Conservation (phyloP, 1,284 basidiomycete genomes). For the Boletellus sp. region DNA sequence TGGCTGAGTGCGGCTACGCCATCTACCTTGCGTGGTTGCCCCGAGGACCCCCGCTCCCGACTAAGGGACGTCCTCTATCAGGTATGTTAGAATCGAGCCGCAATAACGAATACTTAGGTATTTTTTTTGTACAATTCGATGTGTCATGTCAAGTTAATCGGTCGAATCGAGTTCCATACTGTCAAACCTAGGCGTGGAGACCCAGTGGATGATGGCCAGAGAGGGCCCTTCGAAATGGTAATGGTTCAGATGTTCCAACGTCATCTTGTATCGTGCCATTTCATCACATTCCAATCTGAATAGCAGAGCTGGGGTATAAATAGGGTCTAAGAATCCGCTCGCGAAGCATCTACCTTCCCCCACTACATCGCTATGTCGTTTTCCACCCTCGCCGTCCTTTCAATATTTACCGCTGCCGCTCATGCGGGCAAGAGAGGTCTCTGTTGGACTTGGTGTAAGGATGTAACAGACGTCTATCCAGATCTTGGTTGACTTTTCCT, state of each 20-base stretch:
- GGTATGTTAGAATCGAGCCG: not conserved
- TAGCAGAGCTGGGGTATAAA: slow-evolving; percentile 15
- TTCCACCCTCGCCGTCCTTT: slow-evolving; percentile 6
- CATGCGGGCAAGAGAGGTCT: slow-evolving; percentile 26
- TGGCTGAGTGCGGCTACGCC: not conserved
- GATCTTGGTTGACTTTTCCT: slow-evolving; percentile 2
- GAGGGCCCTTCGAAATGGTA: too few species aligned
- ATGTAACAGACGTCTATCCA: not conserved
- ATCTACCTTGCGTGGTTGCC: not conserved
- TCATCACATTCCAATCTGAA: not conserved
- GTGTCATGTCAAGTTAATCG: not conserved
- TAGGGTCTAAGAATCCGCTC: not conserved
- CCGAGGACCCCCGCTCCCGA: slow-evolving; percentile 1
- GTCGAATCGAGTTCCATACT: too few species aligned
- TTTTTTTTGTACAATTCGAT: not conserved
- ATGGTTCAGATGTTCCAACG: not conserved
- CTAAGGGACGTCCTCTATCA: not conserved
- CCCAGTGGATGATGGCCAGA: too few species aligned
- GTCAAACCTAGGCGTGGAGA: not conserved
- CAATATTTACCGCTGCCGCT: slow-evolving; percentile 9
- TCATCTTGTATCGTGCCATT: not conserved
- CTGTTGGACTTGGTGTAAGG: slow-evolving; percentile 25
- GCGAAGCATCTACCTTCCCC: not conserved
- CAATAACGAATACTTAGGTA: not conserved
- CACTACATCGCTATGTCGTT: not conserved